phyloP scores from a whole-genome alignment of 2,329 filamentous ascomycete genomes.

The Aschersonia sp. region DNA sequence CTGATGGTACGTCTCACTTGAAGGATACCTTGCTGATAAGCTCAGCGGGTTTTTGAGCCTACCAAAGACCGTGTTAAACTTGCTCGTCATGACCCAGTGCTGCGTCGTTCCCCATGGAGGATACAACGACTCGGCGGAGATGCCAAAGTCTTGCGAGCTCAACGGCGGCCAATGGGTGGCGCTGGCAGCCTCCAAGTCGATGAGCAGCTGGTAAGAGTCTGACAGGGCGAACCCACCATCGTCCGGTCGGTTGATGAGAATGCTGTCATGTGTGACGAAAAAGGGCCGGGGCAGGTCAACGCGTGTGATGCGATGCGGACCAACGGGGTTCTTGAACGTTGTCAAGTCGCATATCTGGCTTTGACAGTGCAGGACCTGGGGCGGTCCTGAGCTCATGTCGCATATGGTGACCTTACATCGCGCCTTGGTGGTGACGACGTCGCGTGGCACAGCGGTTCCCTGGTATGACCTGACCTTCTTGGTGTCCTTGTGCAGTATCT shows the following conservation, averaged over 20 bases:
- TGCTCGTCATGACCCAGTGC: conserved; percentile 26
- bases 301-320: conserved; percentile 29
- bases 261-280: conserved; percentile 34
- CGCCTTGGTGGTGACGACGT: conserved; percentile 17
- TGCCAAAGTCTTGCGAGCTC: conserved; percentile 19
- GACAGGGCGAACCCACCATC: conserved; percentile 31
- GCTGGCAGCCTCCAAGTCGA: conserved; percentile 38
- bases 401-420: conserved; percentile 23
- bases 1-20: conserved; percentile 9
- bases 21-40: conserved; percentile 12
- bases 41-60: conserved; percentile 21
- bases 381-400: conserved; percentile 18
- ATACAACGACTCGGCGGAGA: conserved; percentile 8
- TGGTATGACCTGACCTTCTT: conserved; percentile 19
- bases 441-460: conserved; percentile 13
- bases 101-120: conserved; percentile 9
- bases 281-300: conserved; percentile 35
- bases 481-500: conserved; percentile 34
- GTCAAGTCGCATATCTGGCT: conserved; percentile 39
- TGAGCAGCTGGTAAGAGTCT: conserved; percentile 31
- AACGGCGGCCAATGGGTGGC: conserved; percentile 38
- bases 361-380: conserved; percentile 34
- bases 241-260: conserved; percentile 32
- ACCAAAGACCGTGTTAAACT: conserved; percentile 25
- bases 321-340: conserved; percentile 31